phyloP scores from a whole-genome alignment of 2,329 filamentous ascomycete genomes.

The Amauroascus niger region DNA sequence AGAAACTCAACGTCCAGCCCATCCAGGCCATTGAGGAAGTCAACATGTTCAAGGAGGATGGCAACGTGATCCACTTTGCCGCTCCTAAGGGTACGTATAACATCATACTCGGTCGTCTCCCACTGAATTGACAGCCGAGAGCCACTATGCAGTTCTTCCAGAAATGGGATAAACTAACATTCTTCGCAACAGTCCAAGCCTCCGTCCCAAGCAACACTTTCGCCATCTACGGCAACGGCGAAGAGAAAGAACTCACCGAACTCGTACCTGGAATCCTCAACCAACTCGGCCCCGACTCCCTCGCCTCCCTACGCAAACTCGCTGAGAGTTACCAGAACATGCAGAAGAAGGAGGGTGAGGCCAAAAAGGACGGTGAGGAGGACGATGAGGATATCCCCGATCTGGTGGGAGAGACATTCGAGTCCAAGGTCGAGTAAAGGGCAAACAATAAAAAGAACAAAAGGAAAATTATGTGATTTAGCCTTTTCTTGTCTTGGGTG shows the following conservation, averaged over 20 bases:
- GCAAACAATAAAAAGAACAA: neutral
- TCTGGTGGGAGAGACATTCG: conserved; percentile 95
- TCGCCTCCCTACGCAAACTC: conserved; percentile 94
- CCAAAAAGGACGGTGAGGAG: conserved; percentile 60
- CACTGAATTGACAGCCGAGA: too few species aligned
- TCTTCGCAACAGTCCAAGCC: conserved; percentile 64
- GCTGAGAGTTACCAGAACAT: conserved; percentile 99
- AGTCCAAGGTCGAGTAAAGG: conserved; percentile 86
- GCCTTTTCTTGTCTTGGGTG: neutral
- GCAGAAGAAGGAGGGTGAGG: conserved; percentile 82
- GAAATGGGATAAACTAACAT: neutral
- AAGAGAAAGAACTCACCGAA: conserved; percentile 99
- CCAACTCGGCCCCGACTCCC: conserved; percentile 96
- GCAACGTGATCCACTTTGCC: conserved; percentile 99
- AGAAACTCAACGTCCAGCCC: conserved; percentile 99
- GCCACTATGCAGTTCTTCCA: too few species aligned
- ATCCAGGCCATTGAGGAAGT: conserved; percentile 99
- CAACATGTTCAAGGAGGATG: conserved; percentile 99
- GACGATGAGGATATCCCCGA: conserved; percentile 87
- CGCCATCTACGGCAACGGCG: conserved; percentile 95
- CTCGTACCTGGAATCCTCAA: conserved; percentile 98
- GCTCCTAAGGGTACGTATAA: conserved; percentile 75
- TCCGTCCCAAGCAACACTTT: conserved; percentile 98
- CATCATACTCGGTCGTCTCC: neutral
- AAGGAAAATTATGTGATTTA: conserved; percentile 11